Base-by-base conservation (phyloP, 2,329 filamentous ascomycete genomes). In the Diaporthe capsici region DNA sequence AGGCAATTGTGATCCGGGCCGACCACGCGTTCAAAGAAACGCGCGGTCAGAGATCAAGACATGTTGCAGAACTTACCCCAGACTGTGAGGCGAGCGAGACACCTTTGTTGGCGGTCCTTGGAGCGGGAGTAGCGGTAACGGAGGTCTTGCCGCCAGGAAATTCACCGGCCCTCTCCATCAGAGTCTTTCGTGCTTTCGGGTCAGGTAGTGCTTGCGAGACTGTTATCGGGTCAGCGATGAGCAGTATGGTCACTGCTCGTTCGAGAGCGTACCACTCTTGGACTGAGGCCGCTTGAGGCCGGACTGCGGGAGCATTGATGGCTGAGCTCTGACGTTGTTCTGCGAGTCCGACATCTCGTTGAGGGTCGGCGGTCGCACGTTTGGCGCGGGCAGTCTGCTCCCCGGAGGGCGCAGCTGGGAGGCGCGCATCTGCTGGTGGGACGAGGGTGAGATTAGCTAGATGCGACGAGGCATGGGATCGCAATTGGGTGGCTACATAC, bases 271-370 rank as follows among this genome's bases (percentile, higher is more conserved):
- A 84, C 82, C 74, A 42, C 78, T 76, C 20, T 81, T 82, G 37
- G 79, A 51, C 61, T 80, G 79, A 2, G 79, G 78, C 57, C 91
- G 88, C 84, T 93, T 93, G 76, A 88, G 74, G 17, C 84, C 84
- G 1, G 81, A 80, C 76, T 86, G 78, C 47, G 86, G 83, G 71
- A 84, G 84, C 51, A 85, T 85, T 0, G 86, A 81, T 2, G 84
- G 82, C 68, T 87, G 88, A 15, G 84, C 82, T 70, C 90, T 88
- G 58, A 87, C 82, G 81, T 93, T 93, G 83, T 85, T 86, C 80
- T 92, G 90, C n/a, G 91, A 92, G 10, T 92, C 89, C 80, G 85
- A 88, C 78, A 91, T 88, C 80, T 92, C 90, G 13, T 86, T 82
- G 22, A 92, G 86, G 63, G 81, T 83, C 44, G 81, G 58, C 15